Percentiles rank a stretch among this genome's conserved stretches.
These are phyloP conservation scores for Penicillium fimorum DNA, from an alignment of 495 filamentous ascomycete genomes.

Conservation along the genomic window DNA sequence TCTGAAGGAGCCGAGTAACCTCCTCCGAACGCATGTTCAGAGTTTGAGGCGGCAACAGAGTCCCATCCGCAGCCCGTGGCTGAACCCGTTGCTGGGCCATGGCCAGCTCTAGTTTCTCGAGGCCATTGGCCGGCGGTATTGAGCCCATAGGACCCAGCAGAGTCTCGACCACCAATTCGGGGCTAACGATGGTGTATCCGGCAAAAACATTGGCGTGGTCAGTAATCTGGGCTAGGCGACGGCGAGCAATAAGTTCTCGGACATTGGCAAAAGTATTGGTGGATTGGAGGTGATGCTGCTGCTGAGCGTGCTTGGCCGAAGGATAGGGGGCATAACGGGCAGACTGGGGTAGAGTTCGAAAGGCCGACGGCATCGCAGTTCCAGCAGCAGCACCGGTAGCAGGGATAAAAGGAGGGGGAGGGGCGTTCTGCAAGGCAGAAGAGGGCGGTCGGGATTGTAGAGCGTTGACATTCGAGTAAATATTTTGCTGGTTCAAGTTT, in stretches of 20 bases:
- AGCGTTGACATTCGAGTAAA: slow-evolving; percentile 31
- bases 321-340: slow-evolving; percentile 46
- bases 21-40: slow-evolving; percentile 51
- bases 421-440: slow-evolving; percentile 42
- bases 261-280: slow-evolving; percentile 51
- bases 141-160: slow-evolving; percentile 50
- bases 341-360: slow-evolving; percentile 45
- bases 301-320: slow-evolving; percentile 41
- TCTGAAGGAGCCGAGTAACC: slow-evolving; percentile 45
- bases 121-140: slow-evolving; percentile 42
- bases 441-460: slow-evolving; percentile 35
- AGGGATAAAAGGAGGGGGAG: slow-evolving; percentile 34
- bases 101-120: slow-evolving; percentile 49
- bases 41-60: slow-evolving; percentile 42
- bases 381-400: slow-evolving; percentile 35
- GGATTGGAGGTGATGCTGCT: slow-evolving; percentile 40
- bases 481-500: slow-evolving; percentile 28
- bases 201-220: slow-evolving; percentile 52
- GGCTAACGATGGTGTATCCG: slow-evolving; percentile 48
- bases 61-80: slow-evolving; percentile 44
- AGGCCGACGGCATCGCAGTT: slow-evolving; percentile 52
- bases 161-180: slow-evolving; percentile 49
- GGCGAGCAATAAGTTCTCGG: slow-evolving; percentile 49
- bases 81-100: slow-evolving; percentile 52
- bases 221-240: slow-evolving; percentile 50